Evolutionary conservation across 129 eudicot genomes (phyloP).

Genomic region (Centaurea solstitialis): DNA sequence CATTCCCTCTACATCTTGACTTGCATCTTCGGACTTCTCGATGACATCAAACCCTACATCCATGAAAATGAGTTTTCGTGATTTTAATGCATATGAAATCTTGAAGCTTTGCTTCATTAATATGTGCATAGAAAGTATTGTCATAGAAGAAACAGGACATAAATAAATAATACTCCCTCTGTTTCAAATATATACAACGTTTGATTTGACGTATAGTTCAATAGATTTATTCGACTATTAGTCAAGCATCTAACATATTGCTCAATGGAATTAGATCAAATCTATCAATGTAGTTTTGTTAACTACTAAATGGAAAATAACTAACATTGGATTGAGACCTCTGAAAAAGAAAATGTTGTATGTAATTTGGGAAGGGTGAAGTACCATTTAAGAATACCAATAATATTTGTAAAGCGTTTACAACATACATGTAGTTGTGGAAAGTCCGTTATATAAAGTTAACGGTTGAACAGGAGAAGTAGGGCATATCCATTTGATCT

Average conservation of each 20-base stretch:
- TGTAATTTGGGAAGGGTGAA: conserved; percentile 1
- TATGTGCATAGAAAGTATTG: background rate
- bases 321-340: background rate
- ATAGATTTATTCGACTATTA: conserved; percentile 9
- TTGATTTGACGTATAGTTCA: background rate
- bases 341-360: too few species aligned
- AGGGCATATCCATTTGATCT: conserved; percentile 93
- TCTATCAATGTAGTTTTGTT: background rate
- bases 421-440: conserved; percentile 83
- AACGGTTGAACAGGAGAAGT: conserved; percentile 83
- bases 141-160: background rate
- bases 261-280: background rate
- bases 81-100: background rate
- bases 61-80: conserved; percentile 1
- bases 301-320: conserved; percentile 9
- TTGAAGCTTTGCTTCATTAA: background rate
- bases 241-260: background rate
- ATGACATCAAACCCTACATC: conserved; percentile 69
- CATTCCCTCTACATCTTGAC: conserved; percentile 70
- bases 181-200: conserved; percentile 12
- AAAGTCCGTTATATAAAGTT: conserved; percentile 72
- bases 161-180: background rate
- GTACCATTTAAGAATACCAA: background rate
- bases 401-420: conserved; percentile 2
- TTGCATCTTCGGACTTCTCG: conserved; percentile 62